These are phyloP conservation scores for Pulveroboletus ravenelii DNA, from an alignment of 768 basidiomycete species.

Conservation along the genomic window DNA sequence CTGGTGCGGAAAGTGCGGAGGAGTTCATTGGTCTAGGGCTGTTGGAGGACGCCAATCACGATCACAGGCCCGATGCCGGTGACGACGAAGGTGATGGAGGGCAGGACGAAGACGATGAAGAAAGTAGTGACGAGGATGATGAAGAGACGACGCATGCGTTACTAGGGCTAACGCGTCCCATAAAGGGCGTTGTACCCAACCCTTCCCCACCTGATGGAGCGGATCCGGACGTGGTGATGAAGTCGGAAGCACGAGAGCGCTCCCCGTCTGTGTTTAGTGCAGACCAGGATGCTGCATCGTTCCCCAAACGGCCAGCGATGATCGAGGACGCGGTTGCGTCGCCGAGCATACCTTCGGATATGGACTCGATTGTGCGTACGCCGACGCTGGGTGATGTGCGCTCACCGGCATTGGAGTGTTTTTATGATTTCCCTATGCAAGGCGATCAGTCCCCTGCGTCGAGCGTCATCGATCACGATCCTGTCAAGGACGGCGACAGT, in stretches of 20 bases:
- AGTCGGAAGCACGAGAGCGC: not conserved
- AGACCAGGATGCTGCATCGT: not conserved
- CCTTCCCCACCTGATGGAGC: not conserved
- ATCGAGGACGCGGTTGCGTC: conserved; percentile 18
- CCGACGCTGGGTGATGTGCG: conserved; percentile 17
- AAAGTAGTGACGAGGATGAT: conserved; percentile 36
- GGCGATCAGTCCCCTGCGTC: conserved; percentile 28
- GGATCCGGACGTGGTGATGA: conserved; percentile 3
- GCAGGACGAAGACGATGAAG: conserved; percentile 36
- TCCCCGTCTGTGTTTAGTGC: conserved; percentile 11
- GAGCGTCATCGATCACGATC: conserved; percentile 23
- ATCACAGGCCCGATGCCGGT: not conserved
- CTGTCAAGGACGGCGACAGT: conserved; percentile 12
- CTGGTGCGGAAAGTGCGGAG: conserved; percentile 27
- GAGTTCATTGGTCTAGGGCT: conserved; percentile 35
- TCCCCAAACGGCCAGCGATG: not conserved
- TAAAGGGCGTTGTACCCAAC: not conserved
- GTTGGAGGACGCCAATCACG: conserved; percentile 11
- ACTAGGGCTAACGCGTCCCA: conserved; percentile 12
- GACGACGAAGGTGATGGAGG: conserved; percentile 7
- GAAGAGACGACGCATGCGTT: conserved; percentile 27
- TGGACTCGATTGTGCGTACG: conserved; percentile 24
- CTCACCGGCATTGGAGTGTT: conserved; percentile 22
- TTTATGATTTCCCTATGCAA: conserved; percentile 20
- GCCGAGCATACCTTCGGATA: conserved; percentile 24